These are phyloP conservation scores for Pseudogymnoascus sp. DNA, from an alignment of 2,329 filamentous ascomycete genomes.

Conservation along the genomic window DNA sequence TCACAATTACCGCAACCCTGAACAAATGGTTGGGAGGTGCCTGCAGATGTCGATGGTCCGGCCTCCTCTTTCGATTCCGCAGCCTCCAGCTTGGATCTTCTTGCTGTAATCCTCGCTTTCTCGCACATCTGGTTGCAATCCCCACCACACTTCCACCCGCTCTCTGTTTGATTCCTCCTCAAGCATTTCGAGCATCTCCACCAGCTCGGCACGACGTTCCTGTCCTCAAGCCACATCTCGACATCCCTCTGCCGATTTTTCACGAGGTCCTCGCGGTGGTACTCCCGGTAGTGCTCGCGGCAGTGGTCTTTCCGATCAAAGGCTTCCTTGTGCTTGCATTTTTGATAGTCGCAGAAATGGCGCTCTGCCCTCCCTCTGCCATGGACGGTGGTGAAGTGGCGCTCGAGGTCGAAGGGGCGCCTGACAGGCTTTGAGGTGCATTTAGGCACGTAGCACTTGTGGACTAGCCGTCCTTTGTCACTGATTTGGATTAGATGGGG, in stretches of 20 bases:
- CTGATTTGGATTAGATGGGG: neutral
- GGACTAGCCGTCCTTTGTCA: neutral
- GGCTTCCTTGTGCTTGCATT: conserved; percentile 28
- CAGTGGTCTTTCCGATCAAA: conserved; percentile 43
- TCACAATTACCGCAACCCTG: conserved; percentile 1
- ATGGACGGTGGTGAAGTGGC: conserved; percentile 31
- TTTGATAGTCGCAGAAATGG: conserved; percentile 26
- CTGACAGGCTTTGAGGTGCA: conserved; percentile 14
- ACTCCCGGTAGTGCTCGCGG: conserved; percentile 41
- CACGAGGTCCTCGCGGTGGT: conserved; percentile 36
- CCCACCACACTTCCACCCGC: neutral
- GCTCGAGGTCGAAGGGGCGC: conserved; percentile 31
- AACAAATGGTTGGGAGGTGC: neutral
- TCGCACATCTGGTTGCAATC: neutral
- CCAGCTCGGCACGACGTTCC: conserved; percentile 15
- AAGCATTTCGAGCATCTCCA: conserved; percentile 27
- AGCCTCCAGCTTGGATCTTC: neutral
- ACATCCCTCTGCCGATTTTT: conserved; percentile 16
- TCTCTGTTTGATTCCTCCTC: neutral
- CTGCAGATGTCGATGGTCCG: neutral
- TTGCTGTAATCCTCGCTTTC: neutral
- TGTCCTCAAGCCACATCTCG: conserved; percentile 19
- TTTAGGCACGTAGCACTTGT: conserved; percentile 1
- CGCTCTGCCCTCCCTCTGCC: conserved; percentile 11
- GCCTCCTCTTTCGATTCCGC: neutral